These are phyloP conservation scores for Calendula officinalis DNA, from an alignment of 129 eudicot species.

Conservation along the genomic window DNA sequence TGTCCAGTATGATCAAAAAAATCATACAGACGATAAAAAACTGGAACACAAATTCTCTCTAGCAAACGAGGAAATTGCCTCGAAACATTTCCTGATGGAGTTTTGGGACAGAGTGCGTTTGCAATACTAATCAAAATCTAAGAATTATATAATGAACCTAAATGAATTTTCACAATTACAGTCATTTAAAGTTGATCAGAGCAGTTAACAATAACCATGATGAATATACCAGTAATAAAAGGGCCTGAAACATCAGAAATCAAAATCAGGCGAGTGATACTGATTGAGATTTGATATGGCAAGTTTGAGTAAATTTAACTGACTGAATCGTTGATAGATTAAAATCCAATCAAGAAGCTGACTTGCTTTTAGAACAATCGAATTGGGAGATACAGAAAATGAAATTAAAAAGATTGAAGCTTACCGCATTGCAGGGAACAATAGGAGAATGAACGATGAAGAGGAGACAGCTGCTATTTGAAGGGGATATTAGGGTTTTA, in stretches of 20 bases:
- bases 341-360: slow-evolving; percentile 32
- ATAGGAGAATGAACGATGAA: too few species aligned
- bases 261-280: slow-evolving; percentile 38
- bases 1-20: slow-evolving; percentile 2
- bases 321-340: slow-evolving; percentile 2
- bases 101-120: slow-evolving; percentile 39
- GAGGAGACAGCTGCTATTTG: too few species aligned
- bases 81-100: slow-evolving; percentile 30
- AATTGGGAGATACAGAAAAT: too few species aligned
- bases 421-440: too few species aligned
- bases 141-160: too few species aligned
- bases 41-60: neutral
- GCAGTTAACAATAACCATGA: neutral
- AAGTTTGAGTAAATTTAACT: slow-evolving; percentile 29
- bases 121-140: neutral
- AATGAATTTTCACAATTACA: too few species aligned
- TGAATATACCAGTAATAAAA: slow-evolving; percentile 22
- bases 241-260: slow-evolving; percentile 34
- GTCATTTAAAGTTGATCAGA: too few species aligned
- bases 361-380: slow-evolving; percentile 13
- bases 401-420: too few species aligned
- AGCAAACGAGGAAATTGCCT: slow-evolving; percentile 36
- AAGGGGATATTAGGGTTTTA: too few species aligned
- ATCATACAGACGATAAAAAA: slow-evolving; percentile 8
- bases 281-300: slow-evolving; percentile 18